Conservation (phyloP, 768 basidiomycete genomes). For the Leccinum subtestaceum region DNA sequence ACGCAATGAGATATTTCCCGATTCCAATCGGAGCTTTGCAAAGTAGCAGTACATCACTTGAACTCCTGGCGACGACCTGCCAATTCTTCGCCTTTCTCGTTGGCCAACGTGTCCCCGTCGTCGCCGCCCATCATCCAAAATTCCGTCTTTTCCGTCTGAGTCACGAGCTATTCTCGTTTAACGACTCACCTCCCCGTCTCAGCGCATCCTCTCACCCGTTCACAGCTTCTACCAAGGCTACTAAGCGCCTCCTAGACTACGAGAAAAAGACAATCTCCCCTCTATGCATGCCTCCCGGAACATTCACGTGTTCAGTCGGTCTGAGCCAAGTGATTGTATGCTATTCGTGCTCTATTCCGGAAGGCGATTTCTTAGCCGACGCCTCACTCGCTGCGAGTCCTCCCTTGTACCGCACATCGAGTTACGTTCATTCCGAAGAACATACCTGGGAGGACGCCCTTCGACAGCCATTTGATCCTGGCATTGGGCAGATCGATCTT, state of each 20-base stretch:
- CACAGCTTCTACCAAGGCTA: constrained; percentile 52
- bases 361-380: constrained; percentile 17
- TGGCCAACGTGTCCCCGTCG: no score
- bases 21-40: no score
- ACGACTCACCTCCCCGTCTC: constrained; percentile 11
- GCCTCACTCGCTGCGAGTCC: constrained; percentile 12
- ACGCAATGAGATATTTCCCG: no score
- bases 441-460: constrained; percentile 43
- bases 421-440: constrained; percentile 31
- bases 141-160: no score
- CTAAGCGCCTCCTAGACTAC: constrained; percentile 35
- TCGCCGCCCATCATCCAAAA: no score
- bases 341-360: neutral
- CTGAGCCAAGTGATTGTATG: constrained; percentile 6
- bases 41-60: no score
- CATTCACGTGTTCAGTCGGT: constrained; percentile 16
- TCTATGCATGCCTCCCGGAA: constrained; percentile 21
- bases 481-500: constrained; percentile 26
- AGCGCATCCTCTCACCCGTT: constrained; percentile 42
- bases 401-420: constrained; percentile 11
- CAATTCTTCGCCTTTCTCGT: no score
- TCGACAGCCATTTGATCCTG: constrained; percentile 42
- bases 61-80: no score
- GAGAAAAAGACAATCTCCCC: constrained; percentile 36
- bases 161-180: no score